Conservation (phyloP, 768 basidiomycete species). For the Tricholoma terreum region DNA sequence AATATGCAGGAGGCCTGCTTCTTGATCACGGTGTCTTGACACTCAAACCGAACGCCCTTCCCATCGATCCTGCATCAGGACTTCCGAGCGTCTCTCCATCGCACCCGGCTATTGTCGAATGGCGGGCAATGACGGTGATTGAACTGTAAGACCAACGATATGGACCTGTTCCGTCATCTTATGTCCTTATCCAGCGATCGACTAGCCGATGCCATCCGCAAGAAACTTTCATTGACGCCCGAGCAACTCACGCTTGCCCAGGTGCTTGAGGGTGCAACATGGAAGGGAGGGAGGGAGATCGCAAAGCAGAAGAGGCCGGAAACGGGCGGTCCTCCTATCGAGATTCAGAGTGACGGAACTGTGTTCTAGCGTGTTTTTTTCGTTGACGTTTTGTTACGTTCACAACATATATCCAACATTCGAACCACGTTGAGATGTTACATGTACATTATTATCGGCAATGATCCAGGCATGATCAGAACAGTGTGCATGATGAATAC, state of each 20-base stretch:
- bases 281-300: constrained; percentile 95
- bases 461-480: too few species aligned
- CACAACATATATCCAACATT: too few species aligned
- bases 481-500: too few species aligned
- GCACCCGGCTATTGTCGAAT: constrained; percentile 92
- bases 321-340: constrained; percentile 81
- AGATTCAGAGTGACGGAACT: constrained; percentile 83
- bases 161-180: too few species aligned
- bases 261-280: constrained; percentile 91
- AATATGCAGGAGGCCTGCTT: constrained; percentile 72
- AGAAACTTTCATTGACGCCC: constrained; percentile 46
- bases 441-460: too few species aligned
- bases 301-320: constrained; percentile 73
- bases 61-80: constrained; percentile 43
- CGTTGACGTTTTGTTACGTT: too few species aligned
- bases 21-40: constrained; percentile 79
- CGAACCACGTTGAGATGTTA: too few species aligned
- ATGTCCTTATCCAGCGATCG: constrained; percentile 86
- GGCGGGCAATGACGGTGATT: constrained; percentile 95
- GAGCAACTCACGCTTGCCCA: constrained; percentile 75
- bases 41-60: constrained; percentile 56
- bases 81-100: constrained; percentile 69
- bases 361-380: constrained; percentile 49
- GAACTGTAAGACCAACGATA: constrained; percentile 73
- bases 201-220: constrained; percentile 67